These are phyloP conservation scores for Talaromyces thailandensis DNA, from an alignment of 495 filamentous ascomycete genomes.

Conservation along the genomic window DNA sequence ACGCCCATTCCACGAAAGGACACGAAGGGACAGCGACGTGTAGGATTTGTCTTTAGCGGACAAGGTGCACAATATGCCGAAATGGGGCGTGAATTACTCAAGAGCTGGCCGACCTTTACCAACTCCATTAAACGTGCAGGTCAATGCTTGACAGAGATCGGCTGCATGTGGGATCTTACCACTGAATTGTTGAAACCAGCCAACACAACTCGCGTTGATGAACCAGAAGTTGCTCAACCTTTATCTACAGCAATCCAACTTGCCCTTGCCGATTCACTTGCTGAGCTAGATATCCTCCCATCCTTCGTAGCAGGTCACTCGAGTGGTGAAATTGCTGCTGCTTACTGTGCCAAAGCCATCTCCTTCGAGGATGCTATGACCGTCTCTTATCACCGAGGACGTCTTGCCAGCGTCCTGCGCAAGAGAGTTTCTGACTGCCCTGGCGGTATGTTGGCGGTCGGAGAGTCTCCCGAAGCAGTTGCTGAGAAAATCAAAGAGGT, in stretches of 20 bases:
- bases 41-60: slow-evolving; percentile 28
- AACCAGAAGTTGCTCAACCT: slow-evolving; percentile 32
- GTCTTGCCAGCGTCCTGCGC: slow-evolving; percentile 9
- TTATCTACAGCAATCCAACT: slow-evolving; percentile 33
- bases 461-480: slow-evolving; percentile 16
- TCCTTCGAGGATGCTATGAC: slow-evolving; percentile 17
- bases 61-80: slow-evolving; percentile 13
- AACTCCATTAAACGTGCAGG: slow-evolving; percentile 3
- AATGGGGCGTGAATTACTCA: slow-evolving; percentile 12
- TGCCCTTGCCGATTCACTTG: slow-evolving; percentile 22
- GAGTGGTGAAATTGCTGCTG: slow-evolving; percentile 30
- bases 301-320: slow-evolving; percentile 28
- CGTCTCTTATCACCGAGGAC: slow-evolving; percentile 18
- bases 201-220: slow-evolving; percentile 26
- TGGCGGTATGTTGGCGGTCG: slow-evolving; percentile 36
- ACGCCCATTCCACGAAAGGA: background rate
- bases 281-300: slow-evolving; percentile 16
- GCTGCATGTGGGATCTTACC: slow-evolving; percentile 10
- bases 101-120: slow-evolving; percentile 3
- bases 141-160: slow-evolving; percentile 10
- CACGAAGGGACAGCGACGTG: background rate
- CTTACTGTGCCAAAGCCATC: slow-evolving; percentile 11
- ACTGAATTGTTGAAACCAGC: slow-evolving; percentile 1
- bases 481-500: slow-evolving; percentile 17
- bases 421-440: background rate